These are phyloP conservation scores for Croton laevigatus DNA, from an alignment of 441 rosid genomes.

Conservation along the genomic window DNA sequence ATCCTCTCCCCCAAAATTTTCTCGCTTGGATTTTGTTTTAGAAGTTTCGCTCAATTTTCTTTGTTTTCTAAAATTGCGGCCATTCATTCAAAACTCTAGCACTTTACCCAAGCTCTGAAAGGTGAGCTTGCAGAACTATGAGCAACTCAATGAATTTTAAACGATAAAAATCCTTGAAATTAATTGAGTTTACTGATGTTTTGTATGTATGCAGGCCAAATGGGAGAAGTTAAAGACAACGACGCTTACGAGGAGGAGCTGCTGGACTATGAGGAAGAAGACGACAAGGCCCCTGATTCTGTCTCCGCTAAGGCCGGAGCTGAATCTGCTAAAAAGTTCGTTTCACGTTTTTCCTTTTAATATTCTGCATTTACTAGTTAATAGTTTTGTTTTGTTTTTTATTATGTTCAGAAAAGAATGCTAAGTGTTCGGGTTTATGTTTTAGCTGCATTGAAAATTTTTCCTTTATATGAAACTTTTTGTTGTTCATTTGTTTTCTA, in stretches of 20 bases:
- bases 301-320: constrained; percentile 62
- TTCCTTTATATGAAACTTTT: background rate
- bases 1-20: background rate
- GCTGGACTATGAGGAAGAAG: constrained; percentile 88
- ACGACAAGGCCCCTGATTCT: constrained; percentile 75
- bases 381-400: background rate
- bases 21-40: background rate
- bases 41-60: background rate
- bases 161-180: background rate
- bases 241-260: constrained; percentile 98
- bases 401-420: background rate
- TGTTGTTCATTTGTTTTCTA: background rate
- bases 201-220: constrained; percentile 17
- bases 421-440: background rate
- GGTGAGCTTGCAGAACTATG: background rate
- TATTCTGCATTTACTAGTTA: background rate
- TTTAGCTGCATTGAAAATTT: background rate
- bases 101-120: background rate
- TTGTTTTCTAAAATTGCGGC: background rate
- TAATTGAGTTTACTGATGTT: background rate
- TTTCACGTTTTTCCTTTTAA: background rate
- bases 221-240: constrained; percentile 92
- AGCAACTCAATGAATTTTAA: background rate
- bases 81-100: background rate
- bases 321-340: constrained; percentile 73